Evolutionary conservation across 768 basidiomycete species (phyloP).

Genomic region (Russula sp.): DNA sequence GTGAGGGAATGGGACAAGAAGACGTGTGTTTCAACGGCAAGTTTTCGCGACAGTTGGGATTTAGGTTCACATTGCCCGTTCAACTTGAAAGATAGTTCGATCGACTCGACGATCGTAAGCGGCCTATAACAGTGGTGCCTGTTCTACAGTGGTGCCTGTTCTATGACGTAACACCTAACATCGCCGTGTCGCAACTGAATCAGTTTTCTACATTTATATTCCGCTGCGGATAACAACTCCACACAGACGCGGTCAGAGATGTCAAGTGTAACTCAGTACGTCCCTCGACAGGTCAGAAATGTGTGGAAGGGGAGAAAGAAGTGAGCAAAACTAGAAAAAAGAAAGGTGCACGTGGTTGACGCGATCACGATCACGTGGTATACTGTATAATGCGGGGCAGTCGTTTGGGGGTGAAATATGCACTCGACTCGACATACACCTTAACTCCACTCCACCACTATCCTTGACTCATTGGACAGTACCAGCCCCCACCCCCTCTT

Average conservation of each 20-base stretch:
- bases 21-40: background rate
- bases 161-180: background rate
- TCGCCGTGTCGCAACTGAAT: background rate
- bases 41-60: background rate
- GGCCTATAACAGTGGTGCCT: background rate
- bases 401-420: background rate
- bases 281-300: no score
- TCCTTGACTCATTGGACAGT: background rate
- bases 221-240: no score
- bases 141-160: background rate
- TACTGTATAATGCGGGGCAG: background rate
- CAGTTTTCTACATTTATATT: no score
- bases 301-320: no score
- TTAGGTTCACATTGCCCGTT: background rate
- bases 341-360: background rate
- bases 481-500: no score
- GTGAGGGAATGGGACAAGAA: background rate
- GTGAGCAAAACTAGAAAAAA: background rate
- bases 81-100: no score
- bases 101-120: background rate
- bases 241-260: no score
- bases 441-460: background rate
- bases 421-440: background rate
- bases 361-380: slow-evolving; percentile 12
- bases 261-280: no score